Evolutionary conservation across 768 basidiomycete species (phyloP), one percentile per base, ranked within the genome.

Genomic region (Dendrothele bispora): DNA sequence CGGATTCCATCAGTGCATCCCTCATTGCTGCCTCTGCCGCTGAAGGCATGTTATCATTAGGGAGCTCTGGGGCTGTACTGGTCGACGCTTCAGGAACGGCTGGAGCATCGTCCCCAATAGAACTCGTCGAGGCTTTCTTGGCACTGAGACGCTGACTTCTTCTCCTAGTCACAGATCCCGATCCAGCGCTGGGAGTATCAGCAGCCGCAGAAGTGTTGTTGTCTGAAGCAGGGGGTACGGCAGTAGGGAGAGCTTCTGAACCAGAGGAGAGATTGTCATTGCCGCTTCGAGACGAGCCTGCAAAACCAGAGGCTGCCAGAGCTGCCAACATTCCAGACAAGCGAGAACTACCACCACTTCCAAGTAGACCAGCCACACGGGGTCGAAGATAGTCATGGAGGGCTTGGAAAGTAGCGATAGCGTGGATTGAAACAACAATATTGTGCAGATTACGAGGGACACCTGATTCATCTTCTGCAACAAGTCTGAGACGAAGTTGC

Each of bases 361-460:
- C 75, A 42, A 86, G 63, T 20, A 88, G 62, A 0, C 91, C 90
- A 5, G 91, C 74, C 26, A 97, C 86, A 3, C 92, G 81, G 21
- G 95, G 95, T 1, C 93, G 86, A 11, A 98, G 80, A 63, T 98
- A 99, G 64, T 97, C 95, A 59, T 97, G 91, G 25, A 98, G 77
- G 1, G 95, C 94, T 63, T 97, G 93, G 79, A 98, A 93, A 1
- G 94, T 98, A 1, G 97, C 95, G 52, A 98, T 97, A 5, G 95
- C 95, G 61, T 98, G 95, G 51, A 98, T 98, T 6, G 95, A 98
- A 18, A 98, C 91, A 30, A 93, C 91, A 60, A 98, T 90, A 55
- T 91, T 94, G 59, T 88, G 88, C 27, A 91, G 71, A 60, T 80
- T 86, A 46, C 86, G 83, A 15, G 97, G 95, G 18, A 95, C 80